Percentiles rank a stretch among this genome's conserved stretches.
Conservation (phyloP, 169 alveolate genomes). For the Blepharisma undulans region DNA sequence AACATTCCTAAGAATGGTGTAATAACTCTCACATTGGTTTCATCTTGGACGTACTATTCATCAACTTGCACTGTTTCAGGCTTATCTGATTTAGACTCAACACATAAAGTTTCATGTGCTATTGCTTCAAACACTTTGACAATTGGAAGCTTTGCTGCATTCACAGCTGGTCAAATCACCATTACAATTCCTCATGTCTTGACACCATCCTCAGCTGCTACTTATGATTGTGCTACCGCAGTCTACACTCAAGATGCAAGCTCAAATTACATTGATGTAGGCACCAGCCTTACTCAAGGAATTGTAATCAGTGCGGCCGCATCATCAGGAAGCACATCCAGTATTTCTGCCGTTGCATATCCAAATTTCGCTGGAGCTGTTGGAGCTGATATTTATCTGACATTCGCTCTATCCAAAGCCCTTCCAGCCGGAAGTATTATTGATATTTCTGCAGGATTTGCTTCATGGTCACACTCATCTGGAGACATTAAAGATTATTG, state of each 20-base stretch:
- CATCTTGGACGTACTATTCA: not conserved
- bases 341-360: not conserved
- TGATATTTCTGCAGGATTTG: not conserved
- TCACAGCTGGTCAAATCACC: not conserved
- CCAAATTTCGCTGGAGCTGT: not conserved
- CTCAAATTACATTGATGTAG: not conserved
- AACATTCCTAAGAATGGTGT: not conserved
- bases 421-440: not conserved
- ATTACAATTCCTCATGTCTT: not conserved
- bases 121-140: not conserved
- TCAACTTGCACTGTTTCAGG: not conserved
- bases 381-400: not conserved
- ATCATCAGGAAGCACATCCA: not conserved
- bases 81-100: not conserved
- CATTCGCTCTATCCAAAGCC: not conserved
- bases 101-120: not conserved
- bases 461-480: not conserved
- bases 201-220: not conserved
- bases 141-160: not conserved
- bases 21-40: not conserved
- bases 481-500: constrained; percentile 17
- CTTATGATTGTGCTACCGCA: not conserved
- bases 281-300: not conserved
- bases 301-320: not conserved
- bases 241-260: not conserved